Evolutionary conservation across 768 basidiomycete genomes (phyloP).

Genomic region (Amanita rubescens): DNA sequence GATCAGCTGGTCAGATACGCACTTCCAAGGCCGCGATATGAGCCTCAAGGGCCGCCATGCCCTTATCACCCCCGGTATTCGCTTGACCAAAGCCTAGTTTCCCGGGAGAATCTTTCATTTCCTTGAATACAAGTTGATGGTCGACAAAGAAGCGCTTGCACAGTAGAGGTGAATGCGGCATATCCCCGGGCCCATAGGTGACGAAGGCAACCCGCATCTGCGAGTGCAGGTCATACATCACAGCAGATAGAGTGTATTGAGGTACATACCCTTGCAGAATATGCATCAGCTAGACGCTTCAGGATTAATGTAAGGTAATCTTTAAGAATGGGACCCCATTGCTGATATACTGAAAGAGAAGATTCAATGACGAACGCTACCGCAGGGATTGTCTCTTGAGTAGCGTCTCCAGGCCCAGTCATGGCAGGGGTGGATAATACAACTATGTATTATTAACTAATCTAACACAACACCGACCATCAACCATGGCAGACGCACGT

Average conservation of each 20-base stretch:
- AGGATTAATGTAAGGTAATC: constrained; percentile 47
- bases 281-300: constrained; percentile 40
- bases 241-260: background rate
- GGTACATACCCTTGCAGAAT: constrained; percentile 29
- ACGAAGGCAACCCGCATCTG: constrained; percentile 44
- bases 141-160: constrained; percentile 51
- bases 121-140: constrained; percentile 29
- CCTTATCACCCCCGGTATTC: constrained; percentile 37
- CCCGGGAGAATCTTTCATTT: constrained; percentile 36
- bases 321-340: constrained; percentile 41
- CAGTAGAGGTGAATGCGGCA: constrained; percentile 46
- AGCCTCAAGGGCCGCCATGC: constrained; percentile 67
- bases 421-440: background rate
- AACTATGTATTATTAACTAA: background rate
- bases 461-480: background rate
- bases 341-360: constrained; percentile 42
- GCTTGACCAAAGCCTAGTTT: constrained; percentile 54
- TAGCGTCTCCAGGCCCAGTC: background rate
- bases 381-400: constrained; percentile 22
- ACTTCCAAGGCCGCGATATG: constrained; percentile 68
- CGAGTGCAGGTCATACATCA: background rate
- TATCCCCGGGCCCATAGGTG: constrained; percentile 56
- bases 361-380: constrained; percentile 57
- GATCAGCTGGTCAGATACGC: constrained; percentile 7
- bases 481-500: constrained; percentile 71